Evolutionary conservation across 202 grass and related monocot genomes (phyloP).

Genomic region (Digitaria exilis): DNA sequence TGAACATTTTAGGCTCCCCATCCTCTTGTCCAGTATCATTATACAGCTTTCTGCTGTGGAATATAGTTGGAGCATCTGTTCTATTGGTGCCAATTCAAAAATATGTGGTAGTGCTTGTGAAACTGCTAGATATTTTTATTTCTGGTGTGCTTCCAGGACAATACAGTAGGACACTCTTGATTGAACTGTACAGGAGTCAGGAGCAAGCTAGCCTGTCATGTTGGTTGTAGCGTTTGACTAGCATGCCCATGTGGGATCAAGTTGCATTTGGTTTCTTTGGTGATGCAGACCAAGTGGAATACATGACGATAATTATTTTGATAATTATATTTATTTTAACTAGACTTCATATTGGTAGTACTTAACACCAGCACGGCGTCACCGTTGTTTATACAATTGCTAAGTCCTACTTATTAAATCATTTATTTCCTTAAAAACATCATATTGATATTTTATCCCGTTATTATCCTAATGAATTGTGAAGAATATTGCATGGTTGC

Average conservation of each 20-base stretch:
- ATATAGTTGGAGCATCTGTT: not conserved
- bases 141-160: not conserved
- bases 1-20: not conserved
- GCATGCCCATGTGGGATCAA: not conserved
- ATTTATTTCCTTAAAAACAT: not conserved
- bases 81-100: not conserved
- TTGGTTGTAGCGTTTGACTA: constrained; percentile 6
- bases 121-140: constrained; percentile 25
- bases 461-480: not conserved
- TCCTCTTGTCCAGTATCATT: not conserved
- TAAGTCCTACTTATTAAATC: not conserved
- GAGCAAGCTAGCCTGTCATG: constrained; percentile 2
- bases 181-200: not conserved
- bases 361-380: not conserved
- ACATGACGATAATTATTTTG: not conserved
- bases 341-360: constrained; percentile 1
- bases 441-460: not conserved
- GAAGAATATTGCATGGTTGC: not conserved
- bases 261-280: constrained; percentile 15
- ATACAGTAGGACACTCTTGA: not conserved
- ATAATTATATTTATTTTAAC: not conserved
- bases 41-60: not conserved
- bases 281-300: constrained; percentile 5
- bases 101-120: not conserved
- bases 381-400: not conserved